Evolutionary conservation across 768 basidiomycete genomes (phyloP).

Genomic region (Kwoniella sp.): DNA sequence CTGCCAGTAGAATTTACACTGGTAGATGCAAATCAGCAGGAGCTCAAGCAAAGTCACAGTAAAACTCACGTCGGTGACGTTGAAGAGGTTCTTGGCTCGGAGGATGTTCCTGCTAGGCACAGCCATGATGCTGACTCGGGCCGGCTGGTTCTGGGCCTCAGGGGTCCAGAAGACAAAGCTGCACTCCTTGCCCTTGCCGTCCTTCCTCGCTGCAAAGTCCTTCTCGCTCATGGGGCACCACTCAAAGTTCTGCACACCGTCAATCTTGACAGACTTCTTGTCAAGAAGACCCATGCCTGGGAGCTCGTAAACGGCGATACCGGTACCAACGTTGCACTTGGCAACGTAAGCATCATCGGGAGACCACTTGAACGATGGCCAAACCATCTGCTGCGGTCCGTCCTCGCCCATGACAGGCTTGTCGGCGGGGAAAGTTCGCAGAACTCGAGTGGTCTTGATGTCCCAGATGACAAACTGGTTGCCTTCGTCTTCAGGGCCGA

Average conservation of each 20-base stretch:
- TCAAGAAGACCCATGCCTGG: slow-evolving; percentile 90
- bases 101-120: slow-evolving; percentile 80
- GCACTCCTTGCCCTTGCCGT: slow-evolving; percentile 66
- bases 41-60: neutral
- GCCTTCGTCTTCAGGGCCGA: slow-evolving; percentile 79
- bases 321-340: slow-evolving; percentile 78
- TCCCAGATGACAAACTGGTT: slow-evolving; percentile 99
- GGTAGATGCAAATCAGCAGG: slow-evolving; percentile 2
- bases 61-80: slow-evolving; percentile 80
- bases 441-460: slow-evolving; percentile 82
- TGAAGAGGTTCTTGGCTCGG: slow-evolving; percentile 94
- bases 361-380: slow-evolving; percentile 97
- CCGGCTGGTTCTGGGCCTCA: slow-evolving; percentile 92
- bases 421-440: slow-evolving; percentile 76
- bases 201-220: slow-evolving; percentile 70
- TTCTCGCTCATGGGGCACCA: slow-evolving; percentile 93
- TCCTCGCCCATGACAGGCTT: slow-evolving; percentile 32
- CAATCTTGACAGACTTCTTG: slow-evolving; percentile 95
- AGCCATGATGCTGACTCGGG: slow-evolving; percentile 84
- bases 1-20: slow-evolving; percentile 99
- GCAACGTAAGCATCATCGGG: slow-evolving; percentile 93
- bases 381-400: slow-evolving; percentile 55
- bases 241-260: slow-evolving; percentile 95
- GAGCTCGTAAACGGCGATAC: slow-evolving; percentile 94
- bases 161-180: slow-evolving; percentile 98